Conservation (phyloP, 306 rosid species). For the Albizia julibrissin region DNA sequence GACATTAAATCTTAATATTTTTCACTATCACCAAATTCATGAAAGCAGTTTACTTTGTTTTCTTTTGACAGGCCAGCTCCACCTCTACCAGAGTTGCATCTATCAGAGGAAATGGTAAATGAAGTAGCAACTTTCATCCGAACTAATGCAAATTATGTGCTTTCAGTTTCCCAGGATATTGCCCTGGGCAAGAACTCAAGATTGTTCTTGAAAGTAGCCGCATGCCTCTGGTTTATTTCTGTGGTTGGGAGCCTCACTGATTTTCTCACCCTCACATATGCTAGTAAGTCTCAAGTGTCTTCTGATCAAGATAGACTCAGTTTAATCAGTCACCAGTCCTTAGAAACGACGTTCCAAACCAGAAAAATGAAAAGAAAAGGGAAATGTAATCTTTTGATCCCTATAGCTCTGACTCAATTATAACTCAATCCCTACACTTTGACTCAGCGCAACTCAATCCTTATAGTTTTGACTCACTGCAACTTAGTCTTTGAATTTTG, state of each 20-base stretch:
- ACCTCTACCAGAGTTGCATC: constrained; percentile 80
- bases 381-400: too few relatives aligned
- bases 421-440: too few relatives aligned
- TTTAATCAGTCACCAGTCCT: constrained; percentile 1
- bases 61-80: constrained; percentile 82
- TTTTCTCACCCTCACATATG: constrained; percentile 76
- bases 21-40: background rate
- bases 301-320: constrained; percentile 18
- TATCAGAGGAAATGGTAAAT: constrained; percentile 81
- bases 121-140: constrained; percentile 63
- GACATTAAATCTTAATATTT: background rate
- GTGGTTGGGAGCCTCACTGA: constrained; percentile 83
- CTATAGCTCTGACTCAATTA: too few relatives aligned
- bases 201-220: constrained; percentile 85
- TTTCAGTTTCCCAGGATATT: constrained; percentile 73
- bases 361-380: background rate
- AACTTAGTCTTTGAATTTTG: too few relatives aligned
- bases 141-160: constrained; percentile 54
- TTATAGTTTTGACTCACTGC: too few relatives aligned
- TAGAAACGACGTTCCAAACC: constrained; percentile 6
- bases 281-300: constrained; percentile 53
- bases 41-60: background rate
- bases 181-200: constrained; percentile 78
- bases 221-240: constrained; percentile 60
- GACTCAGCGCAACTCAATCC: too few relatives aligned